These are phyloP conservation scores for Colletotrichum viniferum DNA, from an alignment of 2,329 filamentous ascomycete species.

Conservation along the genomic window DNA sequence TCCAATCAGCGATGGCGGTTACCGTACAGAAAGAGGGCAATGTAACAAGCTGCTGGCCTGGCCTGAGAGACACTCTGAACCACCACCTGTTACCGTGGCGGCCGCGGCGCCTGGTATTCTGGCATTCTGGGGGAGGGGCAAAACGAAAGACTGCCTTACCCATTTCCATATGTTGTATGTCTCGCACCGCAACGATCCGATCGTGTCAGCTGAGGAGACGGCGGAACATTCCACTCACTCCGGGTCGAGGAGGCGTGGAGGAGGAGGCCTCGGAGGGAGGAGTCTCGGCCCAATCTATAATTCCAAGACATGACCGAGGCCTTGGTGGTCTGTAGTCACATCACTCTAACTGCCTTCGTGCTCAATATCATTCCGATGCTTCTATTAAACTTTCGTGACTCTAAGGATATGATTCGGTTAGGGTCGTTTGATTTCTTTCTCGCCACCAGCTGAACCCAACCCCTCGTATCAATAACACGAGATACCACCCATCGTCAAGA, in stretches of 20 bases:
- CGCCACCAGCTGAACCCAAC: neutral
- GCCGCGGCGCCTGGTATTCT: neutral
- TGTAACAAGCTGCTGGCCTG: neutral
- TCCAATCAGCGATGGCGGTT: neutral
- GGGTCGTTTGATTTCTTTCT: neutral
- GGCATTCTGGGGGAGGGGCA: neutral
- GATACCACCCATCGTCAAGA: neutral
- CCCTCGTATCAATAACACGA: neutral
- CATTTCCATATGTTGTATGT: neutral
- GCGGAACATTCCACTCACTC: neutral
- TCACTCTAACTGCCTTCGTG: neutral
- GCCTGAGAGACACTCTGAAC: neutral
- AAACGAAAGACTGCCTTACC: neutral
- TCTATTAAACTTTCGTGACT: neutral
- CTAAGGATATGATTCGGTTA: neutral
- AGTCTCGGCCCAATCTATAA: neutral
- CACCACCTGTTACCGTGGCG: neutral
- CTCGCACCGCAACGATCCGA: neutral
- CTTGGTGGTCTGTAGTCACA: neutral
- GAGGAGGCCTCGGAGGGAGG: neutral
- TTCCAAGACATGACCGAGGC: neutral
- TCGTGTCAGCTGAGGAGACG: neutral
- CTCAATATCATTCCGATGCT: neutral
- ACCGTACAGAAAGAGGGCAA: neutral
- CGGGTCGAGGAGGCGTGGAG: neutral